phyloP scores from a whole-genome alignment of 2,329 filamentous ascomycete species.

The Ascochyta clinopodiicola region DNA sequence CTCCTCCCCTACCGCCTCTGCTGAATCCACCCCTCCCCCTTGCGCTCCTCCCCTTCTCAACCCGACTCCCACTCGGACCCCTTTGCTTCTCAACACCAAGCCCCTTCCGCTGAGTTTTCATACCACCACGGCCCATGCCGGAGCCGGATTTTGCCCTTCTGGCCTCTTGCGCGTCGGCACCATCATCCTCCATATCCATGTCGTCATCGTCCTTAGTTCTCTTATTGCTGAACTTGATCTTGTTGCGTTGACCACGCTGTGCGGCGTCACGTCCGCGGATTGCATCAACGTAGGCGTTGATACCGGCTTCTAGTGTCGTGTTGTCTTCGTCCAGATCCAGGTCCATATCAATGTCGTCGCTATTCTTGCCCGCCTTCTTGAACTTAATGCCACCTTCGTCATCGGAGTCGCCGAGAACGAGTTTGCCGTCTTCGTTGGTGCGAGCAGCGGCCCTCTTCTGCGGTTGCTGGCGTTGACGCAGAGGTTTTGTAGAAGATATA shows the following conservation, averaged over 20 bases:
- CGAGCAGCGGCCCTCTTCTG: constrained; percentile 52
- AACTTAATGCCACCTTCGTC: constrained; percentile 44
- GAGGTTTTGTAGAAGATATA: constrained; percentile 89
- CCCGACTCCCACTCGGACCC: constrained; percentile 23
- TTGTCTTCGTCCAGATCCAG: constrained; percentile 59
- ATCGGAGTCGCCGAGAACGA: constrained; percentile 70
- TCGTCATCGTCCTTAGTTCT: constrained; percentile 51
- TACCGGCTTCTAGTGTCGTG: constrained; percentile 56
- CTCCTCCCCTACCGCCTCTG: constrained; percentile 11
- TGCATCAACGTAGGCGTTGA: constrained; percentile 68
- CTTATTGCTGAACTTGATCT: constrained; percentile 65
- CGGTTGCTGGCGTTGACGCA: constrained; percentile 64
- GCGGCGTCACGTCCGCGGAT: constrained; percentile 66
- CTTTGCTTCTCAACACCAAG: constrained; percentile 47
- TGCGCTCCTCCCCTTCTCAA: constrained; percentile 29
- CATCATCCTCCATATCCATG: constrained; percentile 56
- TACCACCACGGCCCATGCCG: constrained; percentile 35
- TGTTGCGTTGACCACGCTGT: constrained; percentile 64
- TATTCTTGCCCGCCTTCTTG: constrained; percentile 46
- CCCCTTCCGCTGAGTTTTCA: constrained; percentile 42
- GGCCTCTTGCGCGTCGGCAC: constrained; percentile 42
- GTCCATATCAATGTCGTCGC: constrained; percentile 65
- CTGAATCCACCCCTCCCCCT: constrained; percentile 19
- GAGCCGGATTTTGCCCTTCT: constrained; percentile 47
- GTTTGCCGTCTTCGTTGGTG: constrained; percentile 76